These are phyloP conservation scores for Dunaliella salina DNA, from an alignment of 163 green algal genomes.

Conservation along the genomic window DNA sequence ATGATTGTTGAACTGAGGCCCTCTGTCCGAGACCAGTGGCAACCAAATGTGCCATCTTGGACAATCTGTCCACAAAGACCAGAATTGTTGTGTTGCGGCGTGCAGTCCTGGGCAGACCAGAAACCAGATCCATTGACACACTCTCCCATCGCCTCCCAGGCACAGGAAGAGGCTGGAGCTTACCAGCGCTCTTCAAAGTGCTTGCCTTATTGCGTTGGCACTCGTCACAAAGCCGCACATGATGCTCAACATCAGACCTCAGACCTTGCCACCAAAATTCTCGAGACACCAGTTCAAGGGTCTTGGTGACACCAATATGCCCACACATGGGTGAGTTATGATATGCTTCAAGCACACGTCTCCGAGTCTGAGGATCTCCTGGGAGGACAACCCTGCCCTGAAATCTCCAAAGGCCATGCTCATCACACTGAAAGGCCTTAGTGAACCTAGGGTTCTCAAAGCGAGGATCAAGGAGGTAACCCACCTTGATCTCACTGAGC, in stretches of 20 bases:
- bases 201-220: conserved; percentile 44
- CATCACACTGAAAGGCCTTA: no score
- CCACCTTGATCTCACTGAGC: no score
- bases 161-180: conserved; percentile 34
- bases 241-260: conserved; percentile 25
- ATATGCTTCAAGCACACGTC: no score
- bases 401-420: no score
- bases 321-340: conserved; percentile 24
- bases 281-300: not conserved
- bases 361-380: no score
- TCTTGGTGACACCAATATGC: not conserved
- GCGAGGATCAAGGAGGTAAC: no score
- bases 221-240: conserved; percentile 26
- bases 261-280: not conserved
- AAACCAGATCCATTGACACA: conserved; percentile 7
- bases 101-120: conserved; percentile 13
- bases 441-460: no score
- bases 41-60: conserved; percentile 46
- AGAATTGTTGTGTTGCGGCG: not conserved
- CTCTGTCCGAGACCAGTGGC: conserved; percentile 43
- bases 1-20: conserved; percentile 26
- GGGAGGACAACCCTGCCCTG: no score
- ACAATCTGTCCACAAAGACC: conserved; percentile 38
- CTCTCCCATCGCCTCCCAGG: not conserved
- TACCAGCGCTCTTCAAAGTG: conserved; percentile 17